Percentiles rank a stretch among this genome's conserved stretches.
Conservation (phyloP, 371 early-diverging fungal genomes). For the Thermomucor indicae-seudaticae region DNA sequence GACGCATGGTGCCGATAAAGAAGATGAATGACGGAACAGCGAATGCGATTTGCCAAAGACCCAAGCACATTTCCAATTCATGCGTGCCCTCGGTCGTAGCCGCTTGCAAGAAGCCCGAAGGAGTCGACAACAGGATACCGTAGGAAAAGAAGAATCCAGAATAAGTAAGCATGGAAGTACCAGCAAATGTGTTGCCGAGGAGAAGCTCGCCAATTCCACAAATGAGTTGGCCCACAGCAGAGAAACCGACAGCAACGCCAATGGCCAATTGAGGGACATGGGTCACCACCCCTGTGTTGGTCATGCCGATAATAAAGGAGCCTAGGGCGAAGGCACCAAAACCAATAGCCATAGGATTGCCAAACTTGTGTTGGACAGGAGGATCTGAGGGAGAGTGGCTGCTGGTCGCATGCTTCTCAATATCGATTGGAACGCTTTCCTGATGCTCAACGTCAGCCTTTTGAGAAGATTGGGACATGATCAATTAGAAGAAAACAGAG, state of each 20-base stretch:
- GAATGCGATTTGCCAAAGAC: conserved; percentile 18
- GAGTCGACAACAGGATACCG: conserved; percentile 23
- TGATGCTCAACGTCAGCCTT: conserved; percentile 14
- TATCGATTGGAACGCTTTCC: conserved; percentile 10
- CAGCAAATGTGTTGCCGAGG: conserved; percentile 22
- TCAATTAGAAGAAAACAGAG: neutral
- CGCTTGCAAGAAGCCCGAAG: conserved; percentile 17
- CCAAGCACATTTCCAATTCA: conserved; percentile 13
- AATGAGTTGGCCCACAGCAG: conserved; percentile 23
- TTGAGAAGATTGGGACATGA: neutral
- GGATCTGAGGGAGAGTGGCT: conserved; percentile 2
- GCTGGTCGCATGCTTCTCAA: conserved; percentile 1
- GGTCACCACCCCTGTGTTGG: conserved; percentile 21
- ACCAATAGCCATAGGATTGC: conserved; percentile 33
- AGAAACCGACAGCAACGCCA: conserved; percentile 22
- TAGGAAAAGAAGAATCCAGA: conserved; percentile 34
- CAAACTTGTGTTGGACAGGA: neutral
- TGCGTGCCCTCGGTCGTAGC: conserved; percentile 6
- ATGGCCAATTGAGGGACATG: conserved; percentile 21
- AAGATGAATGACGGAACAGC: conserved; percentile 20
- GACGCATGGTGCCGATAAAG: conserved; percentile 26
- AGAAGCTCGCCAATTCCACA: conserved; percentile 18
- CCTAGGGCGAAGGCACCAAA: conserved; percentile 30
- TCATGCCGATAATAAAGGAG: conserved; percentile 25
- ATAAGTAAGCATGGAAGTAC: conserved; percentile 20